Evolutionary conservation across 768 basidiomycete species (phyloP).

Genomic region (Serendipita sp.): DNA sequence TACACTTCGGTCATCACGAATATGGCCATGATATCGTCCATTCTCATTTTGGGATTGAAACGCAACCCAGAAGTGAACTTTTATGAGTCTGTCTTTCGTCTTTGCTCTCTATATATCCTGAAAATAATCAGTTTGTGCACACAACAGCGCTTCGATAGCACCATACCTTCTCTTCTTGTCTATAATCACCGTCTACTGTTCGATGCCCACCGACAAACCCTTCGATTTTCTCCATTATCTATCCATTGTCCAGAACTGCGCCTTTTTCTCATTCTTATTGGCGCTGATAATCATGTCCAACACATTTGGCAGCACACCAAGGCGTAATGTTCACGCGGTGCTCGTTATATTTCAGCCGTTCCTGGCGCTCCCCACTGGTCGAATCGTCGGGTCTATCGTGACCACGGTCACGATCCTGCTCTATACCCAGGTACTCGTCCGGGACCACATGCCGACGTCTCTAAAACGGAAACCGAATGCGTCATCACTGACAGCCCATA

Average conservation of each 20-base stretch:
- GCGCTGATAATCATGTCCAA: neutral
- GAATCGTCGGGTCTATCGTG: neutral
- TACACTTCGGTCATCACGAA: conserved; percentile 7
- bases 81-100: conserved; percentile 5
- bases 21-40: conserved; percentile 5
- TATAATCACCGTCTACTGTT: neutral
- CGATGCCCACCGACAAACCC: neutral
- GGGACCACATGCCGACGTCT: neutral
- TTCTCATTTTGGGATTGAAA: conserved; percentile 5
- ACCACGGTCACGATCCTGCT: neutral
- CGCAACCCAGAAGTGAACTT: conserved; percentile 4
- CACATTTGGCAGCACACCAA: neutral
- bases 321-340: neutral
- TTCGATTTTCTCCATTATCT: neutral
- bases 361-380: neutral
- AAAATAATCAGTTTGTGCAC: no score
- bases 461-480: neutral
- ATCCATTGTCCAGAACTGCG: conserved; percentile 7
- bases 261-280: conserved; percentile 6
- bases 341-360: neutral
- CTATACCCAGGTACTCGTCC: neutral
- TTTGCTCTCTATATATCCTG: neutral
- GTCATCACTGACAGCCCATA: neutral
- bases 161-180: conserved; percentile 6
- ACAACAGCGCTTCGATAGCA: conserved; percentile 5